phyloP scores from a whole-genome alignment of 2,329 filamentous ascomycete genomes.

The Aspergillus nomiae region DNA sequence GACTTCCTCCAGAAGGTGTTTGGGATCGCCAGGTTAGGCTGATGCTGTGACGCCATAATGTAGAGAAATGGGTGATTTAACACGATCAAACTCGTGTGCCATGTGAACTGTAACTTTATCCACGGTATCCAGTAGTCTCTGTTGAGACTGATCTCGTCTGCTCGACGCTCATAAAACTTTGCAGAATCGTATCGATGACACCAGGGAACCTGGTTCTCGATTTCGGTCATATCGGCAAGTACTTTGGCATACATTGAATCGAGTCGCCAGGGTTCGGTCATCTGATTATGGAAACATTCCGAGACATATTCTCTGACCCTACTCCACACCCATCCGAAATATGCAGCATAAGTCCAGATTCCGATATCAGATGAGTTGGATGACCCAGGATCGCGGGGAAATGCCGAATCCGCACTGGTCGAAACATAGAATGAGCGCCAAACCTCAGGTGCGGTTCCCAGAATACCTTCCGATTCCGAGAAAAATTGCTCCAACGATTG shows the following conservation, averaged over 20 bases:
- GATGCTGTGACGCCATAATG: constrained; percentile 55
- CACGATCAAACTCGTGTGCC: constrained; percentile 54
- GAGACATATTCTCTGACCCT: constrained; percentile 48
- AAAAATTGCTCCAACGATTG: constrained; percentile 55
- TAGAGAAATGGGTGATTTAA: constrained; percentile 59
- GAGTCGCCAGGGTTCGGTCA: constrained; percentile 55
- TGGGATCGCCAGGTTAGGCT: constrained; percentile 54
- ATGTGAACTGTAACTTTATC: constrained; percentile 58
- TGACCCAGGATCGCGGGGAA: constrained; percentile 30
- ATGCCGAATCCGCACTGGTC: constrained; percentile 12
- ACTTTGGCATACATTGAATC: constrained; percentile 56
- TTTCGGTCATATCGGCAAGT: constrained; percentile 54
- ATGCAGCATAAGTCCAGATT: constrained; percentile 54
- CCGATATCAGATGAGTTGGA: constrained; percentile 44
- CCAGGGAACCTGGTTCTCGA: constrained; percentile 48
- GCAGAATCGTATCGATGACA: constrained; percentile 57
- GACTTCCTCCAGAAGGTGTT: constrained; percentile 58
- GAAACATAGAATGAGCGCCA: constrained; percentile 40
- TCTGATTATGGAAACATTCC: constrained; percentile 50
- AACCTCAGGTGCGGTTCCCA: constrained; percentile 46
- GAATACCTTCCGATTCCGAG: constrained; percentile 49
- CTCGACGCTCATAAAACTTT: constrained; percentile 54
- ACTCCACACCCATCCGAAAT: constrained; percentile 57
- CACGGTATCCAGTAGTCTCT: constrained; percentile 55
- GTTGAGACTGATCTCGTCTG: constrained; percentile 49